phyloP scores from a whole-genome alignment of 83 land plant species.

The Isoetes engelmannii region DNA sequence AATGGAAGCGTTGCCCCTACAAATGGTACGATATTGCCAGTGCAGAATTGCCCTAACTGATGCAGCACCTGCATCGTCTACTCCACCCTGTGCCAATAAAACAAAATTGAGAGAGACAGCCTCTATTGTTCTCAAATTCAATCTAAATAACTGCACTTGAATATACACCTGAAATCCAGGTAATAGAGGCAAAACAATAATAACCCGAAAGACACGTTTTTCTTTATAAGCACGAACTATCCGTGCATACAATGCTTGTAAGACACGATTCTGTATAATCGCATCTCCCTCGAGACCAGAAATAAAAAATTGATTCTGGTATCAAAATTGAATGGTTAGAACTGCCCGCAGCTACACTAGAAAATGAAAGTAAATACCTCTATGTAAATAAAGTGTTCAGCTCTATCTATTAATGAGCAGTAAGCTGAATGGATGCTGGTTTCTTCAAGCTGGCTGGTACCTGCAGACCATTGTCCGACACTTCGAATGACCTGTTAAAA shows the following conservation, averaged over 20 bases:
- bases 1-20: constrained; percentile 72
- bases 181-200: constrained; percentile 77
- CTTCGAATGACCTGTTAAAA: constrained; percentile 67
- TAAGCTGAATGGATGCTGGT: constrained; percentile 86
- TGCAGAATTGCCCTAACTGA: constrained; percentile 96
- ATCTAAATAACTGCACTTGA: too few species aligned
- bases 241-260: constrained; percentile 71
- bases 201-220: constrained; percentile 70
- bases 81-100: constrained; percentile 94
- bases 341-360: too few species aligned
- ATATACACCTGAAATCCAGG: constrained; percentile 94
- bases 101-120: too few species aligned
- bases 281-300: constrained; percentile 91
- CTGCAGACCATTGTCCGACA: constrained; percentile 98
- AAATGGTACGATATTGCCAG: constrained; percentile 95
- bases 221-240: constrained; percentile 81
- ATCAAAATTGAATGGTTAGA: too few species aligned
- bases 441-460: constrained; percentile 88
- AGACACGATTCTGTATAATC: constrained; percentile 67
- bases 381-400: constrained; percentile 90
- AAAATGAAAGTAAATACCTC: too few species aligned
- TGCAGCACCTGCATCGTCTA: constrained; percentile 97
- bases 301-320: constrained; percentile 98
- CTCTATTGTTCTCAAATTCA: too few species aligned
- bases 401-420: constrained; percentile 79